Conservation (phyloP, 2,329 filamentous ascomycete species). For the Truncatella angustata region DNA sequence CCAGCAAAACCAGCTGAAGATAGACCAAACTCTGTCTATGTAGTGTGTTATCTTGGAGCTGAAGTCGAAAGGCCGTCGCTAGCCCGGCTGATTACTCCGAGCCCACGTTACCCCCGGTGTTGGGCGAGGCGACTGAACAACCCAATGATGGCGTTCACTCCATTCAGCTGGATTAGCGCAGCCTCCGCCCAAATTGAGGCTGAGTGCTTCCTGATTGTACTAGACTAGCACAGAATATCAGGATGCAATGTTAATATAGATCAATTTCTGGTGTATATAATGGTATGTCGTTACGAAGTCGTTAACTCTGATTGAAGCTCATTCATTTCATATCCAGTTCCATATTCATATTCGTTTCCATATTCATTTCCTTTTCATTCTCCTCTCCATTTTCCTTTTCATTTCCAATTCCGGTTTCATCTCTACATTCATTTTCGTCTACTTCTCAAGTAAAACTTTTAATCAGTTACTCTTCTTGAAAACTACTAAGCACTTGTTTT, state of each 20-base stretch:
- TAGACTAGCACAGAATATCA: background rate
- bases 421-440: no score
- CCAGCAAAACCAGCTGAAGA: no score
- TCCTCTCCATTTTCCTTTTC: no score
- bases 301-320: no score
- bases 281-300: no score
- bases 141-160: background rate
- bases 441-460: no score
- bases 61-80: background rate
- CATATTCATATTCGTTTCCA: no score
- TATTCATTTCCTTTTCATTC: no score
- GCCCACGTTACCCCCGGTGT: background rate
- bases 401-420: no score
- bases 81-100: background rate
- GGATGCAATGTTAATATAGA: background rate
- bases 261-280: background rate
- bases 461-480: background rate
- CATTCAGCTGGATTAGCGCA: background rate
- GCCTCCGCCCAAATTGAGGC: background rate
- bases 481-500: background rate
- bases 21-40: no score
- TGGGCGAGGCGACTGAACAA: background rate
- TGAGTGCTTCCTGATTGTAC: background rate
- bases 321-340: no score
- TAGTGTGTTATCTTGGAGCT: background rate